Conservation (phyloP, 305 asterid species). For the Solanum hybrid region DNA sequence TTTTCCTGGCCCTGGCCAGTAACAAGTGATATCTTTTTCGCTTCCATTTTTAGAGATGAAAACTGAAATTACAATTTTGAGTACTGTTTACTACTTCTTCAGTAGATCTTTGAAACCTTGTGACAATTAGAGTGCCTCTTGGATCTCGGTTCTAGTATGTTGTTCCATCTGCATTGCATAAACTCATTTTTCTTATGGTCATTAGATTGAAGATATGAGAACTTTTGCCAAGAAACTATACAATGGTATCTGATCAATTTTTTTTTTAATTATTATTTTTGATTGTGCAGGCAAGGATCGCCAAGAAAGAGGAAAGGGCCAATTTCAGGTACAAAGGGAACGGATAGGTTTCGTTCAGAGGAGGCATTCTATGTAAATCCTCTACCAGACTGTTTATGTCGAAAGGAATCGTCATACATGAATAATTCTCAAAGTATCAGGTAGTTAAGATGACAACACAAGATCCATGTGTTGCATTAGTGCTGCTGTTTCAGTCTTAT, state of each 20-base stretch:
- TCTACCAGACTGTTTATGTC: slow-evolving; percentile 87
- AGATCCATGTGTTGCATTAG: not conserved
- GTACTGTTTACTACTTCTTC: not conserved
- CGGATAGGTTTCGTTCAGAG: slow-evolving; percentile 79
- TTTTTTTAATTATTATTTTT: not conserved
- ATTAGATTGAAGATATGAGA: not conserved
- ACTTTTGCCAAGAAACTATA: not conserved
- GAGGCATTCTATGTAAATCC: slow-evolving; percentile 94
- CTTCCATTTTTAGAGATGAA: not conserved
- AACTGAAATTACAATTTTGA: not conserved
- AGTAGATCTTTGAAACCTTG: not conserved
- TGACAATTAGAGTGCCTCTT: not conserved
- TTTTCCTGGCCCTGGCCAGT: not conserved
- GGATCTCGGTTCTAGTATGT: not conserved
- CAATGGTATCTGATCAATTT: not conserved
- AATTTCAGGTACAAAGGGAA: slow-evolving; percentile 79
- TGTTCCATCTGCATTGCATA: not conserved
- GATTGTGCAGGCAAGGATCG: slow-evolving; percentile 74
- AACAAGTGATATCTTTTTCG: not conserved
- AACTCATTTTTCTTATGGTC: not conserved
- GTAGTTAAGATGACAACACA: slow-evolving; percentile 8
- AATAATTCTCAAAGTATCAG: slow-evolving; percentile 24
- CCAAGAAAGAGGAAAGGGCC: slow-evolving; percentile 98
- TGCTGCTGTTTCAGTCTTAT: slow-evolving; percentile 1
- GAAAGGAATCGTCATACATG: slow-evolving; percentile 19